Conservation (phyloP, 1,139 yeast genomes). For the Pichia sp. region DNA sequence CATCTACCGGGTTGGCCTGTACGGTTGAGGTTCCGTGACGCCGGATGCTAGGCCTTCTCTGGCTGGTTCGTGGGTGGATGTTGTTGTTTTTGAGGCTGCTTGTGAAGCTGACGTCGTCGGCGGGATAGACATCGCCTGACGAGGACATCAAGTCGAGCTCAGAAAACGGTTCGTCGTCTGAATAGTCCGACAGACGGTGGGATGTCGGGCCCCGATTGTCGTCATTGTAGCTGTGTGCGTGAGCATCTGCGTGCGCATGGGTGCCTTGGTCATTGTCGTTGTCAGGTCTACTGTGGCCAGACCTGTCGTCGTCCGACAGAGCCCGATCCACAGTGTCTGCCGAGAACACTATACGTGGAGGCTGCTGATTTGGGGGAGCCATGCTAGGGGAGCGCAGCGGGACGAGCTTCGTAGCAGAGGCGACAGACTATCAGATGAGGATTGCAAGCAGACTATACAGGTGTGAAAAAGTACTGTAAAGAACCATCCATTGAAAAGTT, state of each 20-base stretch:
- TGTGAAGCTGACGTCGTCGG: neutral
- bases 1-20: neutral
- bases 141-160: neutral
- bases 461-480: too few relatives aligned
- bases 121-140: neutral
- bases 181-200: neutral
- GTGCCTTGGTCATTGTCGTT: neutral
- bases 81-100: neutral
- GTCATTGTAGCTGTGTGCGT: too few relatives aligned
- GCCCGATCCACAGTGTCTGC: neutral
- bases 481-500: too few relatives aligned
- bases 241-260: too few relatives aligned
- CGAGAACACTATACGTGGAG: constrained; percentile 9
- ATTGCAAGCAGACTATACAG: too few relatives aligned
- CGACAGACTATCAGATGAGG: neutral
- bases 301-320: too few relatives aligned
- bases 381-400: neutral
- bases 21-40: neutral
- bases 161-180: neutral
- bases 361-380: neutral
- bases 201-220: neutral
- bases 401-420: neutral
- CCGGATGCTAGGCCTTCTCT: neutral
- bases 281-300: too few relatives aligned
- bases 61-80: neutral